Evolutionary conservation across 1,284 basidiomycete species (phyloP).

Genomic region (Wolfiporia cocos): DNA sequence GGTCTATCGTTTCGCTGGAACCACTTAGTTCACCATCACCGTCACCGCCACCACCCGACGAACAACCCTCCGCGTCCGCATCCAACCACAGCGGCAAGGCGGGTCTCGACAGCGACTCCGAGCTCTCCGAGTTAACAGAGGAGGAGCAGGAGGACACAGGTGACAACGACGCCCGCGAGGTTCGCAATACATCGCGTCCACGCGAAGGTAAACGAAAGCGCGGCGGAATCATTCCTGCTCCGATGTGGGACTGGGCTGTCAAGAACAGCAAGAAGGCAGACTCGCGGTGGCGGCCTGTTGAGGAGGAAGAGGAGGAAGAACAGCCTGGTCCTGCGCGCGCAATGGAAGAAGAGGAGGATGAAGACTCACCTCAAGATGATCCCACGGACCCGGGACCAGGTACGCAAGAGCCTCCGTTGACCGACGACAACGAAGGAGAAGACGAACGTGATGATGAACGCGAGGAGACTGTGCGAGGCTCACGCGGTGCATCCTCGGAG

Average conservation of each 20-base stretch:
- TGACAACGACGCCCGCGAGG: slow-evolving; percentile 13
- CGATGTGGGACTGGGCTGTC: slow-evolving; percentile 77
- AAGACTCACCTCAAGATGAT: slow-evolving; percentile 36
- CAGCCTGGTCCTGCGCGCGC: slow-evolving; percentile 43
- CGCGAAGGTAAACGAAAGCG: slow-evolving; percentile 43
- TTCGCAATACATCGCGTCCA: slow-evolving; percentile 8
- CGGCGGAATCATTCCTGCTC: slow-evolving; percentile 61
- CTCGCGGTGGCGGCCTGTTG: slow-evolving; percentile 39
- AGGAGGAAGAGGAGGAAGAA: slow-evolving; percentile 48
- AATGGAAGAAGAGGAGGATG: slow-evolving; percentile 60
- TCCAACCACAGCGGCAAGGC: slow-evolving; percentile 22
- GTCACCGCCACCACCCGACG: slow-evolving; percentile 29
- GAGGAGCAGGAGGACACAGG: slow-evolving; percentile 53
- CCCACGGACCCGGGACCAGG: slow-evolving; percentile 2
- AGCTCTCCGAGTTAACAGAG: slow-evolving; percentile 76
- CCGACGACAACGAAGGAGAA: slow-evolving; percentile 10
- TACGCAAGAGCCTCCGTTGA: slow-evolving; percentile 6
- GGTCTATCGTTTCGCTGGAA: slow-evolving; percentile 52
- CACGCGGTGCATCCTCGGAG: slow-evolving; percentile 10
- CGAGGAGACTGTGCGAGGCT: slow-evolving; percentile 8
- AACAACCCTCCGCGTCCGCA: slow-evolving; percentile 13
- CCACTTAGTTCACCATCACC: slow-evolving; percentile 60
- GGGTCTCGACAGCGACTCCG: slow-evolving; percentile 58
- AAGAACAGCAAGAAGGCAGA: slow-evolving; percentile 32
- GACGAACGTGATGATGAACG: slow-evolving; percentile 16